Conservation (phyloP, 495 filamentous ascomycete species). For the Aspergillus asperescens region DNA sequence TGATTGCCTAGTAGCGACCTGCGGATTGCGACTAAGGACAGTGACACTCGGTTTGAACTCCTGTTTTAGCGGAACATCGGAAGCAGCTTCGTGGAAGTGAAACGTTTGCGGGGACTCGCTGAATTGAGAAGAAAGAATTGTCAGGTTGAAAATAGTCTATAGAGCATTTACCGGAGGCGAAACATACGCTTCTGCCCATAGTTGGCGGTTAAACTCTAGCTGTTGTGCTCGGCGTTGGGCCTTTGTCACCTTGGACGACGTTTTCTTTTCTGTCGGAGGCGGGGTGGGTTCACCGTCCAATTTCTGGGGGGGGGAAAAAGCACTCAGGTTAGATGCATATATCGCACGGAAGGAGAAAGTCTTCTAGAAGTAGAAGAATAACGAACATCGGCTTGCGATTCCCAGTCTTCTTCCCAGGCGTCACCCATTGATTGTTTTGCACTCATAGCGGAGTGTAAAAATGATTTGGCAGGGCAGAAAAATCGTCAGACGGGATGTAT, state of each 20-base stretch:
- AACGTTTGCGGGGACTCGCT: constrained; percentile 60
- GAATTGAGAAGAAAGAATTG: background rate
- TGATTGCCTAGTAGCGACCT: constrained; percentile 37
- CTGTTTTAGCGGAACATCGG: constrained; percentile 63
- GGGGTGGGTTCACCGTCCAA: constrained; percentile 34
- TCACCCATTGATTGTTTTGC: constrained; percentile 48
- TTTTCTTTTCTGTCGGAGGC: constrained; percentile 39
- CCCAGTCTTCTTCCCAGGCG: constrained; percentile 93
- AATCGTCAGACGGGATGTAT: background rate
- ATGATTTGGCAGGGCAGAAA: constrained; percentile 10
- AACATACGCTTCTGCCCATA: constrained; percentile 85
- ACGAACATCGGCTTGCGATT: constrained; percentile 65
- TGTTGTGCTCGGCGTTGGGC: constrained; percentile 76
- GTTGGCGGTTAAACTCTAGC: constrained; percentile 69
- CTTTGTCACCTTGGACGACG: constrained; percentile 56
- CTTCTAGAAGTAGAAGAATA: background rate
- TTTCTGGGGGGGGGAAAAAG: constrained; percentile 25
- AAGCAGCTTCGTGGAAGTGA: constrained; percentile 65
- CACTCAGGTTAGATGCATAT: constrained; percentile 11
- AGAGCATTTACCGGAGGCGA: background rate
- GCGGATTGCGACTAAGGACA: constrained; percentile 76
- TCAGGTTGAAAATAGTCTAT: background rate
- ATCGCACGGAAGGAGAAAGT: background rate
- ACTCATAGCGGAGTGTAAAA: constrained; percentile 40
- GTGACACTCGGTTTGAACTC: constrained; percentile 82